Evolutionary conservation across 768 basidiomycete species (phyloP).

Genomic region (Mycena filopes): DNA sequence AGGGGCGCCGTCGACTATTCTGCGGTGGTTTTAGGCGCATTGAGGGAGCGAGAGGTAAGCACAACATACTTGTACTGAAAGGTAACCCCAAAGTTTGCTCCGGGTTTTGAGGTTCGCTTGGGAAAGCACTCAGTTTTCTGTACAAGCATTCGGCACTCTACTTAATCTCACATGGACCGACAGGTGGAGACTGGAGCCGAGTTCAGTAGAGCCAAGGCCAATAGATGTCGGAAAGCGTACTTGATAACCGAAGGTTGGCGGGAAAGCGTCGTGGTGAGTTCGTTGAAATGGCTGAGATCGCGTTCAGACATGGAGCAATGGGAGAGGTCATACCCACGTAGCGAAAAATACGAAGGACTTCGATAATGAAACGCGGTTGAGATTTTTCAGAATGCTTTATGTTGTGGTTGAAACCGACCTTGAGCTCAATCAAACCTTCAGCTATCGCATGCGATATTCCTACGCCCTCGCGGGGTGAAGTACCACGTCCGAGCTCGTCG

Average conservation of each 20-base stretch:
- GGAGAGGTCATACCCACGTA: constrained; percentile 62
- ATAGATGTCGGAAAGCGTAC: constrained; percentile 53
- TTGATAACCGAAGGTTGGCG: constrained; percentile 83
- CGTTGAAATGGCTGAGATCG: constrained; percentile 74
- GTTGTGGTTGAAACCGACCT: constrained; percentile 54
- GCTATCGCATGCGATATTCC: constrained; percentile 89
- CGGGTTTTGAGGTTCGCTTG: constrained; percentile 68
- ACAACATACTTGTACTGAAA: constrained; percentile 79
- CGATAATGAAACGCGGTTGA: background rate
- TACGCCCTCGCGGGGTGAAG: constrained; percentile 83
- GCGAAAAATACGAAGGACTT: constrained; percentile 92
- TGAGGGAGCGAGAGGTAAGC: background rate
- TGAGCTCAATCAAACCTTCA: constrained; percentile 76
- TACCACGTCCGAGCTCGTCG: constrained; percentile 95
- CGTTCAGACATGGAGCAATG: constrained; percentile 16
- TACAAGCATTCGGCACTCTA: too few relatives aligned
- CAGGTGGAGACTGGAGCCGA: constrained; percentile 75
- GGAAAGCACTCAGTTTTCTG: too few relatives aligned
- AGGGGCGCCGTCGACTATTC: constrained; percentile 79
- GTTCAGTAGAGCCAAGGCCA: background rate
- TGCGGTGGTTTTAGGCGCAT: constrained; percentile 39
- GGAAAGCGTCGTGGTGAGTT: constrained; percentile 81
- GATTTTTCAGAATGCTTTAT: background rate
- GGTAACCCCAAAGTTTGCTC: constrained; percentile 70
- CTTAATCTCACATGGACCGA: constrained; percentile 71